Evolutionary conservation across 257 asterid species (phyloP).

Genomic region (Vinca minor): DNA sequence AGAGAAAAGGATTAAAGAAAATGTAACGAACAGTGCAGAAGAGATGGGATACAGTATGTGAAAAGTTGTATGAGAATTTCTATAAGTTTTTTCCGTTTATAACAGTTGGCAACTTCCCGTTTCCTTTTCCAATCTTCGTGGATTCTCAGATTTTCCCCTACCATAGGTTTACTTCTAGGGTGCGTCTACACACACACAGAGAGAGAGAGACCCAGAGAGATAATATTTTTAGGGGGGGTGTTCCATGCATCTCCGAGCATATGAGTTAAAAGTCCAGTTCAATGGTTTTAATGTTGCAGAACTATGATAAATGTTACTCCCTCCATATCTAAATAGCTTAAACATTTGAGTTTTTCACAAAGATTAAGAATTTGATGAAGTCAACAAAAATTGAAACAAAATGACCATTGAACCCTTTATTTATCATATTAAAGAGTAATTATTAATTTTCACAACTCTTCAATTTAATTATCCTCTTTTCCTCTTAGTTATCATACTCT

Average conservation of each 20-base stretch:
- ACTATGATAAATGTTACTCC: neutral
- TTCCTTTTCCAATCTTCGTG: neutral
- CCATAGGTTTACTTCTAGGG: neutral
- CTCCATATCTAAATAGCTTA: no score
- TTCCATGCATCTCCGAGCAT: neutral
- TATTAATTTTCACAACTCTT: no score
- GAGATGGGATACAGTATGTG: neutral
- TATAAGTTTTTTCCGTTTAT: neutral
- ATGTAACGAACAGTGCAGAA: neutral
- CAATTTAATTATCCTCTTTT: no score
- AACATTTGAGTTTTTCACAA: no score
- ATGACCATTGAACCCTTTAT: no score
- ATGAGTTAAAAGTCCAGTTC: neutral
- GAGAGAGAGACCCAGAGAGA: no score
- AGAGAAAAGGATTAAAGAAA: neutral
- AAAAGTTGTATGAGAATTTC: neutral
- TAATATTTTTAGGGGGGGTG: neutral
- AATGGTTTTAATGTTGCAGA: neutral
- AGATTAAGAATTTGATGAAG: no score
- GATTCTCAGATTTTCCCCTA: neutral
- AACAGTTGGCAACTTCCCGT: neutral
- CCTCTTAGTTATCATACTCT: no score
- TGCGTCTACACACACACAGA: no score
- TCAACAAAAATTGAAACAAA: no score
- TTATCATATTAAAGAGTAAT: no score